Evolutionary conservation across 2,329 filamentous ascomycete genomes (phyloP), one percentile per base, ranked within the genome.

Genomic region (Botrytis squamosa): DNA sequence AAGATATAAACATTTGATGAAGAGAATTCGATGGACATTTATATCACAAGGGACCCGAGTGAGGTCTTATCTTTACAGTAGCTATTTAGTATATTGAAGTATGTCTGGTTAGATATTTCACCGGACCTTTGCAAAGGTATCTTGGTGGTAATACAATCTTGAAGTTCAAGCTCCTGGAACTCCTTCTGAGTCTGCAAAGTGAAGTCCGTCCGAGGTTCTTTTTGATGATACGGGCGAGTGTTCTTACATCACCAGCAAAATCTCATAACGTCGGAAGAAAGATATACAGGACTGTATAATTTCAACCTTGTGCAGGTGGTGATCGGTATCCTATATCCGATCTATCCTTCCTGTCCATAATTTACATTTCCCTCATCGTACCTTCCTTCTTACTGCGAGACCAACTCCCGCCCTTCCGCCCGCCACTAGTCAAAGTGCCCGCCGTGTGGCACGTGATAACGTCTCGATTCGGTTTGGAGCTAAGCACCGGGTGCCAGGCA

Each of bases 381-480:
- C 62, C 38, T 64, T 42, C 40, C 38, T 64, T 42, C 40, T 42
- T 12, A 8, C 36, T 10, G 1, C 52, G n/a, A 57, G 52, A 9
- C n/a, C 3, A 12, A 36, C 38, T 68, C 46, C 65, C 65, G 65
- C 65, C 36, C 46, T 68, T 29, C 65, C 65, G 46, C 46, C 46
- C 46, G 65, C 33, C 36, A 20, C 46, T 36, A 67, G 4, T 7
- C 25, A 22, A 55, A 9, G 33, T 55, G 46, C 46, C 65, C 36
- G 46, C 46, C 4, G 33, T 40, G 46, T 29, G 20, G 20, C 63
- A 72, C 71, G 71, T 72, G 71, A 72, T 33, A 20, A 33, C 14
- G 63, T 57, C 64, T 55, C 29, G 40, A 46, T 68, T 60, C n/a
- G 64, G 64, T 72, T 72, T 72, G 71, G 64, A 72, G 71, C 71